A percentile compares a stretch with the other conserved stretches of the same genome.
phyloP scores from a whole-genome alignment of 805 yeast genomes.

The Lachancea lanzarotensis region DNA sequence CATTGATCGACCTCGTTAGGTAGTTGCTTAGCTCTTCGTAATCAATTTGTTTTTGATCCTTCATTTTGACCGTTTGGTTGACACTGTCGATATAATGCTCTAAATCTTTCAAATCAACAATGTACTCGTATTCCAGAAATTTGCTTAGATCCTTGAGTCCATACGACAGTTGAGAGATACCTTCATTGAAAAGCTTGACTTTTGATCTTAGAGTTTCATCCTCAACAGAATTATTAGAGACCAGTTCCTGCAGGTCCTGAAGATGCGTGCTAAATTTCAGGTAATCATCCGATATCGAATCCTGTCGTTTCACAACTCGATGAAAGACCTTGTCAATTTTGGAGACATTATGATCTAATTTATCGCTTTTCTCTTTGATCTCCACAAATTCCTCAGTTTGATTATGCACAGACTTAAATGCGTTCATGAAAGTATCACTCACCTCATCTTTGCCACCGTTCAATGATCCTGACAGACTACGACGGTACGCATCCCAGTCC shows the following conservation, averaged over 20 bases:
- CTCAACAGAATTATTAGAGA: conserved; percentile 34
- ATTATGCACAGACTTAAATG: conserved; percentile 68
- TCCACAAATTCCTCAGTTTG: conserved; percentile 75
- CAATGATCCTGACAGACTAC: conserved; percentile 21
- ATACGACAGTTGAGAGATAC: conserved; percentile 38
- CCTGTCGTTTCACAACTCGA: conserved; percentile 64
- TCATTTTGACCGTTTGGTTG: conserved; percentile 65
- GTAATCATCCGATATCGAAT: conserved; percentile 67
- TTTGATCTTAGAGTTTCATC: conserved; percentile 24
- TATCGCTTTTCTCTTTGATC: conserved; percentile 74
- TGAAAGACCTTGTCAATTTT: conserved; percentile 74
- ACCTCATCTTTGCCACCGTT: conserved; percentile 50
- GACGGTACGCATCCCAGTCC: conserved; percentile 32
- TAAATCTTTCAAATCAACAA: conserved; percentile 77
- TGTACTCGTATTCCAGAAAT: conserved; percentile 68
- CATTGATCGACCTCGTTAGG: conserved; percentile 61
- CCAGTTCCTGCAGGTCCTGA: conserved; percentile 55
- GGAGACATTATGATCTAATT: conserved; percentile 73
- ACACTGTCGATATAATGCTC: conserved; percentile 69
- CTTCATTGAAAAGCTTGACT: conserved; percentile 42
- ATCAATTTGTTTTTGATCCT: conserved; percentile 88
- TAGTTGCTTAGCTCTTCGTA: conserved; percentile 81
- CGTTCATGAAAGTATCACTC: conserved; percentile 89
- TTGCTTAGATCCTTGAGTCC: conserved; percentile 41
- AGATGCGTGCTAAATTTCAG: conserved; percentile 65